Base-by-base conservation (phyloP, 1,284 basidiomycete genomes). In the Baeospora myosura region DNA sequence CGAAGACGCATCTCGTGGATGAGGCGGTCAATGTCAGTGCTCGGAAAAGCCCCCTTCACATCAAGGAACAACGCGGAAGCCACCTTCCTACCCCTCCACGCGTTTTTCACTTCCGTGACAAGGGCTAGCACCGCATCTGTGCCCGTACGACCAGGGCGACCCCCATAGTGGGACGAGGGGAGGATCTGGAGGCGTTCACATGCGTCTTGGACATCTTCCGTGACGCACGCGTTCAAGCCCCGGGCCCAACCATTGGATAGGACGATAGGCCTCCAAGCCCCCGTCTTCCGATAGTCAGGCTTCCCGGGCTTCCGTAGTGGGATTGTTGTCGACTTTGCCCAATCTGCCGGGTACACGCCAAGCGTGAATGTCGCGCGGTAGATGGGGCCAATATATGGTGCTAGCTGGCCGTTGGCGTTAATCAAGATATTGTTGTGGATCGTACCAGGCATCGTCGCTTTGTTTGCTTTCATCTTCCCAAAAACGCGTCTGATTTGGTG, bases 231-330 rank as follows among this genome's bases (percentile, higher is more conserved):
- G 17, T 38, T 38, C 5, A 24, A 12, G 10, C 23, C 11, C 12
- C 36, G 20, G 5, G 22, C 18, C 12, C 26, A 24, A 6, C 36
- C 36, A 24, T 38, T 24, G 3, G 36, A 38, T 4, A 38, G 21
- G 18, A 5, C 4, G 14, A 5, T 38, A 14, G 36, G 18, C n/a
- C 5, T 3, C 22, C 22, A n/a, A n/a, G n/a, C n/a, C n/a, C n/a
- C n/a, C n/a, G n/a, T n/a, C n/a, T 28, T 28, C 8, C 16, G 32
- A 16, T 73, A 72, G 46, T 61, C 55, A 0, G 56, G 20, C 21
- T 61, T 60, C 0, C 62, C 62, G 3, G 63, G 65, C 44, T 74
- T 73, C 10, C 55, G 43, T 0, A 72, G 44, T 0, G 68, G 63
- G 0, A 65, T 49, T 1, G 64, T 68, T 7, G 46, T 47, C 2